Conservation (phyloP, 257 asterid genomes). For the Salvia miltiorrhiza region DNA sequence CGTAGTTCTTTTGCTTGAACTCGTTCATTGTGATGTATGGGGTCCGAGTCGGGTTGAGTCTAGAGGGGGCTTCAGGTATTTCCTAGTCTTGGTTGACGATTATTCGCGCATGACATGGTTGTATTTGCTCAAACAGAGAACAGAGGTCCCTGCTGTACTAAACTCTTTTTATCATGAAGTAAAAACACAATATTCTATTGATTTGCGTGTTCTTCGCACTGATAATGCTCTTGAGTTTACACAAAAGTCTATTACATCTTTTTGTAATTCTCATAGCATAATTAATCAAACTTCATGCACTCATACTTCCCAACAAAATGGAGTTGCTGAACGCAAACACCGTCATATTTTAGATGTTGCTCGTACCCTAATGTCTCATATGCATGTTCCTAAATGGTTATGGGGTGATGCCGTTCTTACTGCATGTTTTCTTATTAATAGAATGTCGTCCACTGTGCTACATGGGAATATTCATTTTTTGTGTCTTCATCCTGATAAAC, state of each 20-base stretch:
- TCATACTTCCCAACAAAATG: constrained; percentile 1
- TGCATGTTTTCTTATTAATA: neutral
- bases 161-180: too few species aligned
- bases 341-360: constrained; percentile 4
- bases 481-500: neutral
- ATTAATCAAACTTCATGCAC: neutral
- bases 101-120: too few species aligned
- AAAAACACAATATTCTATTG: too few species aligned
- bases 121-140: too few species aligned
- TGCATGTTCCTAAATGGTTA: neutral
- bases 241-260: neutral
- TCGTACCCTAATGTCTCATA: neutral
- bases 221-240: neutral
- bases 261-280: neutral
- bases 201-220: too few species aligned
- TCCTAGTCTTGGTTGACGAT: too few species aligned
- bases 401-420: neutral
- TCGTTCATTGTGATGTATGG: neutral
- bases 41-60: neutral
- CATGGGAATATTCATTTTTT: neutral
- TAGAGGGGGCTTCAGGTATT: too few species aligned
- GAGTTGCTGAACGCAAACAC: neutral
- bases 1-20: neutral
- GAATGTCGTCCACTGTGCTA: neutral
- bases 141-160: too few species aligned